A percentile compares a stretch with the other conserved stretches of the same genome.
Conservation (phyloP, 441 rosid genomes). For the Breynia disticha region DNA sequence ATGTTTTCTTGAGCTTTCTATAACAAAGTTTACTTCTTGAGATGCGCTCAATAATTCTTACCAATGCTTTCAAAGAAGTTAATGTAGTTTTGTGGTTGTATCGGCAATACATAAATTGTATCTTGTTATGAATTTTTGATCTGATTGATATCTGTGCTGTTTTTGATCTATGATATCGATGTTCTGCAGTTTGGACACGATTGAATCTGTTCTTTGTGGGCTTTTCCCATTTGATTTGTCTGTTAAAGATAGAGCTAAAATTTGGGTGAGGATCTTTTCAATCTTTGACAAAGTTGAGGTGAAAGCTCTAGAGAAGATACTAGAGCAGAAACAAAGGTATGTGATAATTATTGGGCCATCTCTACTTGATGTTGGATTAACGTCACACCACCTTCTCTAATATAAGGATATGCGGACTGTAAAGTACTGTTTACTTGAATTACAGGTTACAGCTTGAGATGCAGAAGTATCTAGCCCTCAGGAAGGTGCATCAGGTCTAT, state of each 20-base stretch:
- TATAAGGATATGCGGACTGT: slow-evolving; percentile 33
- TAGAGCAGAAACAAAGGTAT: slow-evolving; percentile 98
- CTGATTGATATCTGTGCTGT: neutral
- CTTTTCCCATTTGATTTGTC: slow-evolving; percentile 66
- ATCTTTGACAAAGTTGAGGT: slow-evolving; percentile 82
- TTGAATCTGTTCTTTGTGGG: slow-evolving; percentile 65
- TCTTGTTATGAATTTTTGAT: too few species aligned
- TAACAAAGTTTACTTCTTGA: too few species aligned
- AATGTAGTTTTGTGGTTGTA: neutral
- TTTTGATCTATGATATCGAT: slow-evolving; percentile 14
- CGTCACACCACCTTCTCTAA: slow-evolving; percentile 7
- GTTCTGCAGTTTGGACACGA: slow-evolving; percentile 83
- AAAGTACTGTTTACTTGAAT: slow-evolving; percentile 32
- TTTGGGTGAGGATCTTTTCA: slow-evolving; percentile 76
- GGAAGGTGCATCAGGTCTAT: slow-evolving; percentile 81
- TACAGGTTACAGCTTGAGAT: slow-evolving; percentile 99
- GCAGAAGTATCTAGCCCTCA: slow-evolving; percentile 76
- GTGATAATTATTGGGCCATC: slow-evolving; percentile 20
- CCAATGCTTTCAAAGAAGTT: too few species aligned
- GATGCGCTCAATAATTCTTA: too few species aligned
- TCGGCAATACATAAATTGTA: neutral
- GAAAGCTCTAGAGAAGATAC: slow-evolving; percentile 85
- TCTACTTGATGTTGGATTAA: slow-evolving; percentile 13
- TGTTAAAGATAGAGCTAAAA: slow-evolving; percentile 51
- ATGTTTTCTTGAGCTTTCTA: neutral